These are phyloP conservation scores for Noccaea caerulescens DNA, from an alignment of 345 rosid genomes.

Conservation along the genomic window DNA sequence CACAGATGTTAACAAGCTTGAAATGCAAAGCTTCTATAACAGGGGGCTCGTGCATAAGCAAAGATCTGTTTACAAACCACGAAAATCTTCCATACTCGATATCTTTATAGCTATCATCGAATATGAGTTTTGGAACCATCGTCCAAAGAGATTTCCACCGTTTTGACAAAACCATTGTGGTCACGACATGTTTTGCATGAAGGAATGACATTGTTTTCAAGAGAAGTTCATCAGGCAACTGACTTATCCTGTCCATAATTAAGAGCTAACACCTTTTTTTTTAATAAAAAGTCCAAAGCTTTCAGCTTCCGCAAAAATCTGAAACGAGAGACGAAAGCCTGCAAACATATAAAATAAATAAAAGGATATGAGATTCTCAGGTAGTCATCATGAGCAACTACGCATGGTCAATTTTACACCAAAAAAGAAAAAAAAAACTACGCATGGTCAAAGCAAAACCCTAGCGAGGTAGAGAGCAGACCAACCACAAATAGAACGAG, in stretches of 20 bases:
- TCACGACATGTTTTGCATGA: constrained; percentile 16
- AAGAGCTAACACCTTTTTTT: neutral
- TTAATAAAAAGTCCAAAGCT: neutral
- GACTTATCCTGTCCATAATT: constrained; percentile 16
- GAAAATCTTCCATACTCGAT: neutral
- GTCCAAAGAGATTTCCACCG: constrained; percentile 30
- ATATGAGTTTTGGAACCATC: constrained; percentile 20
- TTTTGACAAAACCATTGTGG: constrained; percentile 30
- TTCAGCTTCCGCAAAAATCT: constrained; percentile 1
- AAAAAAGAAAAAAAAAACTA: too few species aligned
- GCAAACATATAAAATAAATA: neutral
- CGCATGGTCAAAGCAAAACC: constrained; percentile 3
- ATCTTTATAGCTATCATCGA: neutral
- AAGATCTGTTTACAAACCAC: constrained; percentile 15
- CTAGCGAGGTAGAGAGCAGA: neutral
- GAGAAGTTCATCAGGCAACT: constrained; percentile 14
- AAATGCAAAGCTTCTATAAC: constrained; percentile 9
- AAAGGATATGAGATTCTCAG: neutral
- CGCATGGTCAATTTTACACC: neutral
- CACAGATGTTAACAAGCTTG: constrained; percentile 8
- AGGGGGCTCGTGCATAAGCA: constrained; percentile 1
- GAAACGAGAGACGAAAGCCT: neutral
- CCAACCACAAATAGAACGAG: neutral
- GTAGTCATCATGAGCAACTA: neutral
- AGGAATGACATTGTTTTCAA: constrained; percentile 8